A percentile compares a stretch with the other conserved stretches of the same genome.
These are phyloP conservation scores for Balakata baccata DNA, from an alignment of 345 rosid genomes.

Conservation along the genomic window DNA sequence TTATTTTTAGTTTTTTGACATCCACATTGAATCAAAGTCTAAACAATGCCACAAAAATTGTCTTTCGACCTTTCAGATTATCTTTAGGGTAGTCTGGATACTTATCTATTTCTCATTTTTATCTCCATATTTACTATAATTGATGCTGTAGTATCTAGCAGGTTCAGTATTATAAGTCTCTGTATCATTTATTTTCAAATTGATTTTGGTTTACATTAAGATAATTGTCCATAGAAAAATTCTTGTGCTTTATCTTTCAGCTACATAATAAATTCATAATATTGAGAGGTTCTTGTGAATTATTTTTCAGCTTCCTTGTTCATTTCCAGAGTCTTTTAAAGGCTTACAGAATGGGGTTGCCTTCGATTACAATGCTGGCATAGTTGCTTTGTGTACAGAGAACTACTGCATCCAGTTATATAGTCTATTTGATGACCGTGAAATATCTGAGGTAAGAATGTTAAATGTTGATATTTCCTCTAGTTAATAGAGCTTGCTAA, in stretches of 20 bases:
- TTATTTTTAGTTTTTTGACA: background rate
- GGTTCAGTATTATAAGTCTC: background rate
- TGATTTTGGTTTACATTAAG: background rate
- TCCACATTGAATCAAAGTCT: background rate
- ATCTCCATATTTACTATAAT: background rate
- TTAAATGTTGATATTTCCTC: background rate
- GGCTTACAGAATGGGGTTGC: constrained; percentile 52
- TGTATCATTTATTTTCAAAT: background rate
- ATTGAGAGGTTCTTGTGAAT: constrained; percentile 1
- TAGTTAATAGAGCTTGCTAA: background rate
- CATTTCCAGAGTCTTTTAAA: constrained; percentile 47
- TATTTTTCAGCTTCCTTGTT: constrained; percentile 67
- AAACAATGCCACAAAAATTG: background rate
- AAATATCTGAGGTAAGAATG: constrained; percentile 72
- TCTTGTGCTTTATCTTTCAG: background rate
- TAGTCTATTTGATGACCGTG: constrained; percentile 77
- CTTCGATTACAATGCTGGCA: constrained; percentile 62
- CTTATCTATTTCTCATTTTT: background rate
- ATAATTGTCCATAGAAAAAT: background rate
- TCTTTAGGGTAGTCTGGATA: background rate
- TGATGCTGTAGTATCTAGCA: background rate
- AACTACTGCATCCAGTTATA: constrained; percentile 78
- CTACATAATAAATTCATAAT: background rate
- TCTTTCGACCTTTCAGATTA: background rate
- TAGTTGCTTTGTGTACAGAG: constrained; percentile 75